Evolutionary conservation across 208 protist genomes (phyloP).

Genomic region (Trypanosomatidae sp.): DNA sequence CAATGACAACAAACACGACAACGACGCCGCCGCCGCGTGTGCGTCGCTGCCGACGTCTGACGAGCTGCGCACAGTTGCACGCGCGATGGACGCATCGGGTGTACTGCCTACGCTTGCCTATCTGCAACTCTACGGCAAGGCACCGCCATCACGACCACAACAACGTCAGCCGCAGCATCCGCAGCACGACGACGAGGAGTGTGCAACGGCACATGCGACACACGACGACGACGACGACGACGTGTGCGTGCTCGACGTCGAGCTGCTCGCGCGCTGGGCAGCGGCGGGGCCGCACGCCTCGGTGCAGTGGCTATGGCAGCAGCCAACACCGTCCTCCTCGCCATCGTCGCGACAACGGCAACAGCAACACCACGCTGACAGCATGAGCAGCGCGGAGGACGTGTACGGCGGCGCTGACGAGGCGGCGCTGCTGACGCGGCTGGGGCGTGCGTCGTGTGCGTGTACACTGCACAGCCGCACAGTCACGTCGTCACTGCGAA

Average conservation of each 20-base stretch:
- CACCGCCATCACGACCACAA: no score
- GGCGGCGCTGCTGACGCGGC: background rate
- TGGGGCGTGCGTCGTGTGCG: background rate
- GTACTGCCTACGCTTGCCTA: slow-evolving; percentile 19
- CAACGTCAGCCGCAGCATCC: no score
- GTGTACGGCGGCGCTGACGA: background rate
- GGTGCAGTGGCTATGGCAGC: slow-evolving; percentile 27
- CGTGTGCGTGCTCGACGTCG: slow-evolving; percentile 32
- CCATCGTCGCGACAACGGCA: no score
- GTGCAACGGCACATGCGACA: background rate
- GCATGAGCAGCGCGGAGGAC: background rate
- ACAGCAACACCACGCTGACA: no score
- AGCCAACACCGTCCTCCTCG: no score
- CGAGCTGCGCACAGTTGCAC: slow-evolving; percentile 17
- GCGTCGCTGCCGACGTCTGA: slow-evolving; percentile 2
- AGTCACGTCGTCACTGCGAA: no score
- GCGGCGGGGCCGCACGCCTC: slow-evolving; percentile 7
- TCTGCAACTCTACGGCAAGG: slow-evolving; percentile 37
- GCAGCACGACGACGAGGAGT: background rate
- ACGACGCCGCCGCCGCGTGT: background rate
- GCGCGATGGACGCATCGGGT: slow-evolving; percentile 22
- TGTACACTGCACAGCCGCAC: background rate
- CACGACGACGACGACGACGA: background rate
- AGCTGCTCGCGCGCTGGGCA: slow-evolving; percentile 49
- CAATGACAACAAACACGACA: background rate